Evolutionary conservation across 257 asterid species (phyloP), one percentile per base, ranked within the genome.

Genomic region (Hygrophila difformis): DNA sequence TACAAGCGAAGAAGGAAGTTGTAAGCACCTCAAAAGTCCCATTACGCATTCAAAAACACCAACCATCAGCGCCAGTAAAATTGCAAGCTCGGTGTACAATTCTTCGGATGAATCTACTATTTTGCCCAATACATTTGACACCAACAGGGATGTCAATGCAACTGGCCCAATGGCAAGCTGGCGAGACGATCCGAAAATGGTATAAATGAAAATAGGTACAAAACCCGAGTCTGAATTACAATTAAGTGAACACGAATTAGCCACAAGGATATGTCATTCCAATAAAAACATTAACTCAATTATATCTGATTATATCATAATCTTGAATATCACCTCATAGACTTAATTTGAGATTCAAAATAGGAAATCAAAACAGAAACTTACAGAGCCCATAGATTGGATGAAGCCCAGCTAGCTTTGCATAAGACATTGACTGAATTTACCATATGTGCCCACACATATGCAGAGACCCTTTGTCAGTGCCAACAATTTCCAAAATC

Each of bases 151-250:
- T 6, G 93, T 84, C 75, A 91, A 61, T 44, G 99, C 99, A 53
- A 91, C 99, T 7, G 99, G 99, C 39, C 99, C 99, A 23, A 91
- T 91, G 17, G 99, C 99, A 63, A 91, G 93, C 82, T 91, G 99
- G 49, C 99, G 93, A 51, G 99, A 91, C 26, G 99, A 91, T 37
- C 99, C 99, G 47, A 91, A 86, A 68, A 91, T 52, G 54, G 95
- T 79, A 55, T 91, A 91, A 50, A 82, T 75, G 63, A 91, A 91
- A 70, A 91, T 76, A 48, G 99, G 99, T 63, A 91, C 79, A 55
- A 91, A 91, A 61, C 99, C 99, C 51, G 99, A 80, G 66, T 91
- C 99, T 91, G 84, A 37, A 54, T 51, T 44, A 55, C 50, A 53
- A 19, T 43, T 15, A 26, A 37, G 17, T 15, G 29, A 43, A 28